phyloP scores from a whole-genome alignment of 2,329 filamentous ascomycete genomes.

The Fusarium sp. region DNA sequence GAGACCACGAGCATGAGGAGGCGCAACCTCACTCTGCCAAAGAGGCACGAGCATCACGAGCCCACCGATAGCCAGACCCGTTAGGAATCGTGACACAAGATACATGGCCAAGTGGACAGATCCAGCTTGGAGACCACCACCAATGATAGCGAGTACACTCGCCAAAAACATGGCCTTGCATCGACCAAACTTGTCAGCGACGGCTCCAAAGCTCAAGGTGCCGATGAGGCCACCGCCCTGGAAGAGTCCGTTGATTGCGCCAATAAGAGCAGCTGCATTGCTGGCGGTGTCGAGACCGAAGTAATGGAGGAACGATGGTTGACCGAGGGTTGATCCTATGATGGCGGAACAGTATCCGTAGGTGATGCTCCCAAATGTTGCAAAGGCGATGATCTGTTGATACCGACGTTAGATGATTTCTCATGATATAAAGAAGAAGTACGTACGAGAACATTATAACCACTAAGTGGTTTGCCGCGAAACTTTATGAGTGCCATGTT shows the following conservation, averaged over 20 bases:
- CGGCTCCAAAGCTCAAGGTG: neutral
- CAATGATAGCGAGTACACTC: neutral
- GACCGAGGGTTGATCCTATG: neutral
- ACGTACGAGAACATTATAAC: neutral
- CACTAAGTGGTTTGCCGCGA: neutral
- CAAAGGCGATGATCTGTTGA: neutral
- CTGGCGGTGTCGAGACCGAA: neutral
- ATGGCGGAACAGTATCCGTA: neutral
- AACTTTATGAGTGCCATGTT: neutral
- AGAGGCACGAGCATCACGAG: neutral
- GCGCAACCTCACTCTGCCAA: neutral
- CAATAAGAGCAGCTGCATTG: neutral
- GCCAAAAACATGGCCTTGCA: neutral
- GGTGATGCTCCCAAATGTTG: neutral
- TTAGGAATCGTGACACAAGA: neutral
- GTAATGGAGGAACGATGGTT: neutral
- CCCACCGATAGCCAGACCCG: neutral
- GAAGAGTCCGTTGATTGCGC: neutral
- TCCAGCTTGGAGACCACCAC: neutral
- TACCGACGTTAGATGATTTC: fast-evolving
- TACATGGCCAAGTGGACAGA: neutral
- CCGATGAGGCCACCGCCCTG: neutral
- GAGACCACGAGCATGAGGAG: neutral
- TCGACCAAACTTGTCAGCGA: neutral
- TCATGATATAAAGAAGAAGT: fast-evolving